Percentiles rank a stretch among this genome's conserved stretches.
phyloP scores from a whole-genome alignment of 257 asterid genomes.

The Misopates orontium region DNA sequence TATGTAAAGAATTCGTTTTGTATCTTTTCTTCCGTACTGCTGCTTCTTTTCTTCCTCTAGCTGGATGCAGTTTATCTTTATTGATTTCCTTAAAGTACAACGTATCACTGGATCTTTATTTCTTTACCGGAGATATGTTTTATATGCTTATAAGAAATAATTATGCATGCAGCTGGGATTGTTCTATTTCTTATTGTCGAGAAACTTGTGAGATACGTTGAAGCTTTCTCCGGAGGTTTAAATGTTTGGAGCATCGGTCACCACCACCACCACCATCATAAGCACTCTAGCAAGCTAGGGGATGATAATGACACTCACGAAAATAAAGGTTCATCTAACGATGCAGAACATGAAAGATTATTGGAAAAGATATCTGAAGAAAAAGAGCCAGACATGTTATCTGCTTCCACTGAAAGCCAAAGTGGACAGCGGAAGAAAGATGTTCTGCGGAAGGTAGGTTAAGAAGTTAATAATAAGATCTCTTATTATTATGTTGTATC shows the following conservation, averaged over 20 bases:
- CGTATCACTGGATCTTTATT: neutral
- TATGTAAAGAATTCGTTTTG: neutral
- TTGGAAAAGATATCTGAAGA: conserved; percentile 35
- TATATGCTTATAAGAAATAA: neutral
- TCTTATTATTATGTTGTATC: neutral
- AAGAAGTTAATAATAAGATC: conserved; percentile 22
- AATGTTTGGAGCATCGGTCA: conserved; percentile 57
- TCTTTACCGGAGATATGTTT: neutral
- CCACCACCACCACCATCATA: conserved; percentile 76
- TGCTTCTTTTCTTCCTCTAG: conserved; percentile 20
- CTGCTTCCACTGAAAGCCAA: conserved; percentile 37
- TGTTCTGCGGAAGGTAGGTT: conserved; percentile 69
- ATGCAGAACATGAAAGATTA: conserved; percentile 39
- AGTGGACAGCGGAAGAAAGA: conserved; percentile 38
- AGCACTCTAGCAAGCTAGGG: conserved; percentile 47
- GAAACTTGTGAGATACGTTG: conserved; percentile 92
- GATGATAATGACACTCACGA: conserved; percentile 49
- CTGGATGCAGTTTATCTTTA: conserved; percentile 8
- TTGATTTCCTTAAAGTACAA: conserved; percentile 11
- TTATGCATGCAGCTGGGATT: conserved; percentile 69
- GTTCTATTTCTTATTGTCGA: conserved; percentile 86
- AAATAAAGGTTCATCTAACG: conserved; percentile 38
- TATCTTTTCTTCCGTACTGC: conserved; percentile 13
- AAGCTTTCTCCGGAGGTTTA: conserved; percentile 67
- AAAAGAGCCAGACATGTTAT: conserved; percentile 31